phyloP scores from a whole-genome alignment of 2,329 filamentous ascomycete genomes.

The Beauveria brongniartii region DNA sequence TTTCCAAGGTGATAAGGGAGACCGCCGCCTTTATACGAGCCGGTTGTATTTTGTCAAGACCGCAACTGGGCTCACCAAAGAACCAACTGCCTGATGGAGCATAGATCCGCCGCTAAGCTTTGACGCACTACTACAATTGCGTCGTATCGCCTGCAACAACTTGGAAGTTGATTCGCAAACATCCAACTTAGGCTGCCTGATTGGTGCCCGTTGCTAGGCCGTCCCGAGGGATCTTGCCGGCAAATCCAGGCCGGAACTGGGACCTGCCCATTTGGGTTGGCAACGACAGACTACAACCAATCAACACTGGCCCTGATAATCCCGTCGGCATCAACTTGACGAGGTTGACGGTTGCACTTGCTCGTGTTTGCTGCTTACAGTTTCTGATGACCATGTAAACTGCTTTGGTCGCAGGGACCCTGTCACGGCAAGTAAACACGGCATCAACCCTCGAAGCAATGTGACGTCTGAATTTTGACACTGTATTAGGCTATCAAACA shows the following conservation, averaged over 20 bases:
- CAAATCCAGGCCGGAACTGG: neutral
- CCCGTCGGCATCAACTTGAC: neutral
- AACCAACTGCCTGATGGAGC: constrained; percentile 8
- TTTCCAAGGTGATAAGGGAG: neutral
- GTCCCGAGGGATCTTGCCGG: neutral
- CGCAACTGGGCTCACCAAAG: neutral
- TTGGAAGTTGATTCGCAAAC: neutral
- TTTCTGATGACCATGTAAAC: neutral
- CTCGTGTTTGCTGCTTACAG: neutral
- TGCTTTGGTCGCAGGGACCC: neutral
- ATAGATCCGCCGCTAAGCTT: constrained; percentile 2
- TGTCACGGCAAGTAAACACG: neutral
- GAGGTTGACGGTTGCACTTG: neutral
- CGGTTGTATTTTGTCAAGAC: neutral
- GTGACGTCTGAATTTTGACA: neutral
- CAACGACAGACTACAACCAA: neutral
- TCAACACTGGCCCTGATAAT: neutral
- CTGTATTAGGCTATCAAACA: neutral
- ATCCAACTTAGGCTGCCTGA: neutral
- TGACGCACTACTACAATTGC: neutral
- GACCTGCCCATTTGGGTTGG: constrained; percentile 1
- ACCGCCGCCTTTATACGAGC: neutral
- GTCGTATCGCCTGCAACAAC: neutral
- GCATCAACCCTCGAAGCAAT: neutral
- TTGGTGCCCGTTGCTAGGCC: neutral